These are phyloP conservation scores for Sordariomycetes sp. DNA, from an alignment of 2,329 filamentous ascomycete genomes.

Conservation along the genomic window DNA sequence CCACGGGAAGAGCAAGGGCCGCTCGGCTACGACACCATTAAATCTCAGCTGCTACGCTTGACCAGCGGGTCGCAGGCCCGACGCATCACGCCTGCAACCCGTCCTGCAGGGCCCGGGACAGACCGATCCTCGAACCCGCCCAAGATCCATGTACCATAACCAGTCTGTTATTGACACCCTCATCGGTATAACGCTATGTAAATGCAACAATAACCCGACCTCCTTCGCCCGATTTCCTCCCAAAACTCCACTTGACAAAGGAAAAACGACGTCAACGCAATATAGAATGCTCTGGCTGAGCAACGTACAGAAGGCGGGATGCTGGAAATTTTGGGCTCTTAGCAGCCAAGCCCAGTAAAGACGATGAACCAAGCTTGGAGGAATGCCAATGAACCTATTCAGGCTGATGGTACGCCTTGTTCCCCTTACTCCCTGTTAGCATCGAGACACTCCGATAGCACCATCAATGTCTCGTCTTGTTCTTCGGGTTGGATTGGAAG, in stretches of 20 bases:
- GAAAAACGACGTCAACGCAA: not conserved
- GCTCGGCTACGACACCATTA: no score
- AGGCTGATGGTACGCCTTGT: not conserved
- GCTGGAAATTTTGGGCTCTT: not conserved
- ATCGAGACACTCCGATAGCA: not conserved
- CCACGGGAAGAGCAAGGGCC: no score
- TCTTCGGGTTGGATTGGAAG: not conserved
- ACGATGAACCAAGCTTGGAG: not conserved
- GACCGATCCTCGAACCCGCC: not conserved
- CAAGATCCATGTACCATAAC: not conserved
- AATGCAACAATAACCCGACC: conserved; percentile 2
- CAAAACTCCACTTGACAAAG: conserved; percentile 1
- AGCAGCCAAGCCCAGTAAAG: not conserved
- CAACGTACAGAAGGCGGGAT: not conserved
- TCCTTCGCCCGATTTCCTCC: not conserved
- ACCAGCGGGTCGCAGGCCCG: not conserved
- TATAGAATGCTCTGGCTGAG: not conserved
- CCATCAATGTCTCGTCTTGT: not conserved
- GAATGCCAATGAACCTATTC: not conserved
- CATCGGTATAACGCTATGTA: conserved; percentile 4
- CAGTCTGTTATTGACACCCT: not conserved
- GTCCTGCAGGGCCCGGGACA: not conserved
- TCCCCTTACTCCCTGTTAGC: not conserved
- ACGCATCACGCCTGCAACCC: not conserved
- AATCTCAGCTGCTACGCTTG: no score